A percentile compares a stretch with the other conserved stretches of the same genome.
Evolutionary conservation across 768 basidiomycete genomes (phyloP).

Genomic region (Boletus edulis): DNA sequence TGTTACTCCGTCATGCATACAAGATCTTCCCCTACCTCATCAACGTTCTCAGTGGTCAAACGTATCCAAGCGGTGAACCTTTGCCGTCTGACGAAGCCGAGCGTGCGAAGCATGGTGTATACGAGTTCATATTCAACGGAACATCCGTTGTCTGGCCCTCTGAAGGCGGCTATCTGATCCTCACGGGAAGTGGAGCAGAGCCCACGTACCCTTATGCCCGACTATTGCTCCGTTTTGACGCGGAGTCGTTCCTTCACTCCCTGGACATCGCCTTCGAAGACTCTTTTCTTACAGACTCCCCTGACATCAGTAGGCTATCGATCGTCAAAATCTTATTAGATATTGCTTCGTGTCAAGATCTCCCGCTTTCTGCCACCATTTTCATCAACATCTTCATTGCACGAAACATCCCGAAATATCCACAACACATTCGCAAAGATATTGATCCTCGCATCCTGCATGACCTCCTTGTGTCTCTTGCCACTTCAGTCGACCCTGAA

Average conservation of each 20-base stretch:
- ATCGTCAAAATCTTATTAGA: conserved; percentile 86
- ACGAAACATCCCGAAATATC: conserved; percentile 95
- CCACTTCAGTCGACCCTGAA: conserved; percentile 67
- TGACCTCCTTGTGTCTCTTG: conserved; percentile 72
- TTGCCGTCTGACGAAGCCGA: conserved; percentile 62
- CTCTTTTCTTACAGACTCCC: conserved; percentile 74
- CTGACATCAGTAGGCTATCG: conserved; percentile 68
- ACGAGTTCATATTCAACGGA: conserved; percentile 82
- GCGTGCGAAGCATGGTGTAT: conserved; percentile 70
- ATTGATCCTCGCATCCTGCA: conserved; percentile 69
- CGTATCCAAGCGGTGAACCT: conserved; percentile 82
- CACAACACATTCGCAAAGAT: conserved; percentile 60
- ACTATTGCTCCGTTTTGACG: conserved; percentile 80
- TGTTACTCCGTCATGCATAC: conserved; percentile 68
- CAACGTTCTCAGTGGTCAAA: conserved; percentile 73
- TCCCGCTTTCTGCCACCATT: conserved; percentile 64
- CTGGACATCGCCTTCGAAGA: conserved; percentile 97
- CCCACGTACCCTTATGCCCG: conserved; percentile 90
- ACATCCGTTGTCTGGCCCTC: conserved; percentile 80
- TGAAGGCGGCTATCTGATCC: conserved; percentile 66
- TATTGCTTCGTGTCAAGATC: conserved; percentile 51
- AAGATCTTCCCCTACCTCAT: conserved; percentile 90
- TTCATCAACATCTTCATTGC: conserved; percentile 96
- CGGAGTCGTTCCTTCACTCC: conserved; percentile 91
- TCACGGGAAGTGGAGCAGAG: conserved; percentile 72